Evolutionary conservation across 371 early-diverging fungal species (phyloP), one percentile per base, ranked within the genome.

Genomic region (Sporodiniella umbellata): DNA sequence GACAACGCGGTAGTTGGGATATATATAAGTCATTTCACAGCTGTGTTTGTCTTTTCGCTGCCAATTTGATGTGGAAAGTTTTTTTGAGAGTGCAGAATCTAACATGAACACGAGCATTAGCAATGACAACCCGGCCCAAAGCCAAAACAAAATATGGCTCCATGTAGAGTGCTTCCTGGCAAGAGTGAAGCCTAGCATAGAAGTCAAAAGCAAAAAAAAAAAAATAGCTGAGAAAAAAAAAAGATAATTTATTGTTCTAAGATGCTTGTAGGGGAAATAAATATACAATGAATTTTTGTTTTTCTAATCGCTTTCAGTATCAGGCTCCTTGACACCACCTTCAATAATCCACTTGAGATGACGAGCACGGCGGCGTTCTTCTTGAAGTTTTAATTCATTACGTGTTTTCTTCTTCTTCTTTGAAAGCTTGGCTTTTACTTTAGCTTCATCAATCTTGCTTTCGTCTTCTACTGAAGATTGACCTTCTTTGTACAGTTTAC

Each of bases 321-420:
- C 86, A 38, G 79, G 72, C 37, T 83, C 84, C 63, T 79, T 79
- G 35, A 62, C 75, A 18, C 86, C 86, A 6, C 86, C 87, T 66
- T 83, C 84, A 50, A 78, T 71, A 19, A 89, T 65, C 89, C 89
- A 89, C 61, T 84, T 82, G 52, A 85, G 64, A 54, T 89, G 80
- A 44, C 88, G 73, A 47, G 79, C 83, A 54, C 86, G 80, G 42
- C 87, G 79, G 54, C 89, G 76, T 17, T 75, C 75, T 51, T 84
- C 85, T 55, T 77, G 81, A 10, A 70, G 78, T 73, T 90, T 89
- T 48, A 80, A 38, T 19, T 90, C 85, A 59, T 87, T 86, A 53
- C 90, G 74, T 21, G 85, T 88, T 80, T 86, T 83, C 73, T 87
- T 87, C 77, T 88, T 89, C 78, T 91, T 91, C 78, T 88, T 88